Evolutionary conservation across 352 stramenopile species (phyloP).

Genomic region (Phytophthora uliginosa): DNA sequence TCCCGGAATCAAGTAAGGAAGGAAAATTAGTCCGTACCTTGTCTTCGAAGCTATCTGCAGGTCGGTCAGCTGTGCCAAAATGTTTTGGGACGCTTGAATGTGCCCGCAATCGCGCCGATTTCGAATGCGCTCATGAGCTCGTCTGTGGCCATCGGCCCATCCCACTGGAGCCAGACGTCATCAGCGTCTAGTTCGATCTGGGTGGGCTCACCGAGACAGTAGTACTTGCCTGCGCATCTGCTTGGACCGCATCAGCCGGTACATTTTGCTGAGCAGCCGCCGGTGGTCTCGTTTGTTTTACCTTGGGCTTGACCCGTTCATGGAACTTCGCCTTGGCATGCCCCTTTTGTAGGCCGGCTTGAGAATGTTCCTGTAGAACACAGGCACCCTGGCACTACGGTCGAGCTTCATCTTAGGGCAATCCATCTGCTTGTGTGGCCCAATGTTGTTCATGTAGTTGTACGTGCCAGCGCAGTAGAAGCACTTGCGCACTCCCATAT

Average conservation of each 20-base stretch:
- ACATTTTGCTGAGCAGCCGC: too few relatives aligned
- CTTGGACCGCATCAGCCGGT: too few relatives aligned
- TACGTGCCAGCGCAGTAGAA: background rate
- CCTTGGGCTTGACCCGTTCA: too few relatives aligned
- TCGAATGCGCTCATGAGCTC: background rate
- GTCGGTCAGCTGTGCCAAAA: background rate
- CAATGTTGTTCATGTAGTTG: background rate
- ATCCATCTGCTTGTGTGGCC: background rate
- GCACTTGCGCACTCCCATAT: background rate
- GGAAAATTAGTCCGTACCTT: conserved; percentile 2
- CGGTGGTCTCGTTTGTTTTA: too few relatives aligned
- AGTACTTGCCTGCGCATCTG: too few relatives aligned
- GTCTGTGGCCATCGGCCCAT: background rate
- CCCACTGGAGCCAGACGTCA: too few relatives aligned
- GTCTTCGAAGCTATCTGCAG: background rate
- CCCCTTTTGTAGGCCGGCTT: background rate
- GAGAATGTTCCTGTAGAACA: background rate
- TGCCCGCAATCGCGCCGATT: background rate
- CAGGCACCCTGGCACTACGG: too few relatives aligned
- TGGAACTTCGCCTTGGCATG: too few relatives aligned
- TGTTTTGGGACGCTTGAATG: too few relatives aligned
- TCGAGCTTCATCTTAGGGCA: too few relatives aligned
- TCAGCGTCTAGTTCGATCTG: too few relatives aligned
- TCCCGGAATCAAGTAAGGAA: background rate
- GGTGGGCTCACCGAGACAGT: too few relatives aligned